Evolutionary conservation across 352 stramenopile genomes (phyloP).

Genomic region (Globisporangium perplexum): DNA sequence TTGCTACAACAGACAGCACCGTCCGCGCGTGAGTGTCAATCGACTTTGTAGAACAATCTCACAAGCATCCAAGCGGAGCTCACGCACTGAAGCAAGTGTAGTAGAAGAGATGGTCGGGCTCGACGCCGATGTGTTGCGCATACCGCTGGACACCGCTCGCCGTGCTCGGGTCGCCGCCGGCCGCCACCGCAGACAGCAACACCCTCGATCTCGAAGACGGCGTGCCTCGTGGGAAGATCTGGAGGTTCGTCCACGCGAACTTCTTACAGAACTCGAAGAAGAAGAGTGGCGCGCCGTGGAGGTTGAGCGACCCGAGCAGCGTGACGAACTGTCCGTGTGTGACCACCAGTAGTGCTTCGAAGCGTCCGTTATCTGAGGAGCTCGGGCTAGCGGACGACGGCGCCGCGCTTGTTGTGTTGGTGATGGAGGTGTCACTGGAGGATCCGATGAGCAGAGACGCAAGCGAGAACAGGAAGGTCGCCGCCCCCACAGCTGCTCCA

Average conservation of each 20-base stretch:
- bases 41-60: no score
- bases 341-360: constrained; percentile 34
- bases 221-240: constrained; percentile 18
- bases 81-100: constrained; percentile 31
- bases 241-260: constrained; percentile 52
- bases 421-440: constrained; percentile 6
- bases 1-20: constrained; percentile 1
- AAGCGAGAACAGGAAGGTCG: constrained; percentile 16
- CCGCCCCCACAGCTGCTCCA: constrained; percentile 24
- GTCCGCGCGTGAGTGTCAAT: neutral
- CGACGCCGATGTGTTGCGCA: constrained; percentile 26
- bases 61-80: neutral
- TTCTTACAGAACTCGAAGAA: constrained; percentile 40
- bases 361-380: constrained; percentile 14
- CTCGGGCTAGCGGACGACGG: constrained; percentile 10
- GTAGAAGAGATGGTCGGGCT: constrained; percentile 39
- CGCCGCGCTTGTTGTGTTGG: neutral
- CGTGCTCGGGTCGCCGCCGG: neutral
- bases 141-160: constrained; percentile 32
- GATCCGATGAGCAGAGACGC: constrained; percentile 9
- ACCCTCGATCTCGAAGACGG: neutral
- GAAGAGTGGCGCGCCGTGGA: constrained; percentile 34
- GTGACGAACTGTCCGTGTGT: constrained; percentile 49
- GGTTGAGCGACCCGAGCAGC: constrained; percentile 31
- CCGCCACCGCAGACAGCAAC: neutral